These are phyloP conservation scores for Arthrinium puccinioides DNA, from an alignment of 2,329 filamentous ascomycete species.

Conservation along the genomic window DNA sequence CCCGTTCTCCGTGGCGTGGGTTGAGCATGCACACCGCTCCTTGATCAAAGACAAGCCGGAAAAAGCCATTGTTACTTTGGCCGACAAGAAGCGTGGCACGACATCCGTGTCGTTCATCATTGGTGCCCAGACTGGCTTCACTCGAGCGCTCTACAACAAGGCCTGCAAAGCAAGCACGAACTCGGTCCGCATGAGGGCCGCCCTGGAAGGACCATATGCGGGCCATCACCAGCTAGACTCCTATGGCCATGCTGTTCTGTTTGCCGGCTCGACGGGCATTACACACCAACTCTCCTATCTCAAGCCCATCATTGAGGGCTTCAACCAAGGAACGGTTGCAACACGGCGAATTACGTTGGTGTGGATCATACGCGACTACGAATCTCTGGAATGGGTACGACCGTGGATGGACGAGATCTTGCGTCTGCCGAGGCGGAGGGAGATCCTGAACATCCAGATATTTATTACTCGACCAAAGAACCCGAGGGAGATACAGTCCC, in stretches of 20 bases:
- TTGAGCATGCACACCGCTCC: constrained; percentile 43
- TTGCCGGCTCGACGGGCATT: constrained; percentile 90
- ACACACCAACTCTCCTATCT: constrained; percentile 91
- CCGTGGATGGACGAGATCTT: constrained; percentile 76
- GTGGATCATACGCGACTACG: constrained; percentile 86
- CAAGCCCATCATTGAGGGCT: constrained; percentile 65
- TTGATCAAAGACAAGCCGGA: constrained; percentile 19
- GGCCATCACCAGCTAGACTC: constrained; percentile 80
- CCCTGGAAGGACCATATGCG: constrained; percentile 85
- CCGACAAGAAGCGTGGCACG: constrained; percentile 22
- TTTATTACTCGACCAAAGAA: constrained; percentile 86
- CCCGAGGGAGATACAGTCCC: constrained; percentile 71
- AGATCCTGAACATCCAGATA: constrained; percentile 77
- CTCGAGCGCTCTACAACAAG: constrained; percentile 68
- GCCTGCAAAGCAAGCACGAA: constrained; percentile 47
- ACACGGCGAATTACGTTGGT: constrained; percentile 76
- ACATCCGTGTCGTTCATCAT: constrained; percentile 73
- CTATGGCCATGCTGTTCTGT: constrained; percentile 85
- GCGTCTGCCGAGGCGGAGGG: constrained; percentile 69
- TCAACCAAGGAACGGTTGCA: constrained; percentile 64
- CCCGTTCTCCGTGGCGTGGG: constrained; percentile 74
- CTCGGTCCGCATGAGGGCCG: constrained; percentile 58
- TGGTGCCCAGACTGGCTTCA: constrained; percentile 82
- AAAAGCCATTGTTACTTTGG: constrained; percentile 24
- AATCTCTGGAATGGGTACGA: constrained; percentile 87